These are phyloP conservation scores for Asparagopsis taxiformis DNA, from an alignment of 31 red algal species.

Conservation along the genomic window DNA sequence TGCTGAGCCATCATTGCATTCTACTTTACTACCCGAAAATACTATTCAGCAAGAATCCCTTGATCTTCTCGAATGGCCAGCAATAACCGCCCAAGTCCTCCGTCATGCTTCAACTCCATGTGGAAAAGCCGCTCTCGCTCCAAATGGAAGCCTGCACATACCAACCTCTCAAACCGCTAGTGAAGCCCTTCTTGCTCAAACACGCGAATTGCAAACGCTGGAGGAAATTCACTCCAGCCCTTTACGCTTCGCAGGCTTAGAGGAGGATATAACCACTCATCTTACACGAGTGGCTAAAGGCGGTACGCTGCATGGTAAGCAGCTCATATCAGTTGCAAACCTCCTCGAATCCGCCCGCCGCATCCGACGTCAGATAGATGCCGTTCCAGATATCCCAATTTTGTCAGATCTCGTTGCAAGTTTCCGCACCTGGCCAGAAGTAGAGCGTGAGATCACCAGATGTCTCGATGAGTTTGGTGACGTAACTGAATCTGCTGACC, in stretches of 20 bases:
- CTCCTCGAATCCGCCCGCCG: conserved; percentile 40
- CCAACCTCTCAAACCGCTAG: conserved; percentile 10
- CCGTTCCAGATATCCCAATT: conserved; percentile 5
- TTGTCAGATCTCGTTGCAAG: conserved; percentile 26
- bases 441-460: conserved; percentile 35
- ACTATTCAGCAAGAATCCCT: conserved; percentile 24
- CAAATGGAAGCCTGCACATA: conserved; percentile 22
- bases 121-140: conserved; percentile 2
- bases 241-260: conserved; percentile 41
- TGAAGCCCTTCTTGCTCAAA: conserved; percentile 51
- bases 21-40: background rate
- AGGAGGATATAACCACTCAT: conserved; percentile 3
- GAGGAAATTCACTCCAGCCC: conserved; percentile 30
- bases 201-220: conserved; percentile 38
- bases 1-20: too few species aligned
- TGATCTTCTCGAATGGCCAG: conserved; percentile 69
- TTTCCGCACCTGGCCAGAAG: conserved; percentile 38
- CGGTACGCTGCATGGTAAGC: conserved; percentile 38
- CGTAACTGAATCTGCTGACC: conserved; percentile 47
- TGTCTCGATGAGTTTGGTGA: conserved; percentile 72
- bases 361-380: conserved; percentile 48
- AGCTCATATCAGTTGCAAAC: conserved; percentile 60
- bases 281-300: conserved; percentile 31
- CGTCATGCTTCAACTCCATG: conserved; percentile 53
- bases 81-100: conserved; percentile 32